Evolutionary conservation across 441 rosid genomes (phyloP), one percentile per base, ranked within the genome.

Genomic region (Euphorbia celastroides): DNA sequence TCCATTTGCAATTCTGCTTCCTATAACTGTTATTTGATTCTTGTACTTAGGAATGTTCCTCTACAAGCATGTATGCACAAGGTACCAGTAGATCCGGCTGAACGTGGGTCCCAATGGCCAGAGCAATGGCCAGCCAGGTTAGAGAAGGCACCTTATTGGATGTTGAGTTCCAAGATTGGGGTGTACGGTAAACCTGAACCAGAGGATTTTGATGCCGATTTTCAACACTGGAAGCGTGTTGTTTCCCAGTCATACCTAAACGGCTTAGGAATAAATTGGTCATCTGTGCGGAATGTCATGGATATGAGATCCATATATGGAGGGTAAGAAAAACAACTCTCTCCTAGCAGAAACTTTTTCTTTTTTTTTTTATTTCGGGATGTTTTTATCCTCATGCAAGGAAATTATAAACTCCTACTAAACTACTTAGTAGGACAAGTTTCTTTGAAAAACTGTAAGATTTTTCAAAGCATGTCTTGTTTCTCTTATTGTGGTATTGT

Each of bases 261-360:
- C 50, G 96, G 93, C 51, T 67, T 93, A 66, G 96, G 97, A 65
- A 85, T 93, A 64, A 81, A 91, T 75, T 91, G 99, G 97, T 81
- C 84, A 61, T 25, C 76, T 31, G 92, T 91, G 65, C 81, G 99
- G 78, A 89, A 84, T 78, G 92, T 83, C 70, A 93, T 93, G 99
- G 97, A 91, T 89, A 91, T 93, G 99, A 84, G 88, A 84, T 77
- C 99, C 61, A 76, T 89, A 62, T 93, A 93, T 68, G 97, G 97
- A 83, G 97, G 99, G 96, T 91, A 84, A 83, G 84, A 70, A 50
- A 55, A 23, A 7, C 11, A 3, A 11, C 38, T 60, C 19, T 22
- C 65, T 16, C 32, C 11, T 0, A 23, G 25, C 28, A 0, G 28
- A 28, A 7, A 38, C 28, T 42, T n/a, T n/a, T n/a, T n/a, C n/a